Percentiles rank a stretch among this genome's conserved stretches.
Evolutionary conservation across 148 eudicot genomes (phyloP).

Genomic region (Spergularia bocconei): DNA sequence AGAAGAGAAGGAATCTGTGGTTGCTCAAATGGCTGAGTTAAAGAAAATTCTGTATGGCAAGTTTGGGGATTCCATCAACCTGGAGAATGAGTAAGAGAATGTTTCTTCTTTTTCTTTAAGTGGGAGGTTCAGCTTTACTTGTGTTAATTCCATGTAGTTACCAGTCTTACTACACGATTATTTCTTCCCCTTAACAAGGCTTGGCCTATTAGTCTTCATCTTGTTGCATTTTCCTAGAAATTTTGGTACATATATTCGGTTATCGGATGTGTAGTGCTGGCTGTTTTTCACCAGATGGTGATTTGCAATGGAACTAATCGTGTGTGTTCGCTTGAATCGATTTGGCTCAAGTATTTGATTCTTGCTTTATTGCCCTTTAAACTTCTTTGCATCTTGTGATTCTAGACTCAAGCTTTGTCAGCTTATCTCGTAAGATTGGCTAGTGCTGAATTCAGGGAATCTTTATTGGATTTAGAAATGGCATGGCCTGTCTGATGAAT

Average conservation of each 20-base stretch:
- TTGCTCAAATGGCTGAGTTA: constrained; percentile 77
- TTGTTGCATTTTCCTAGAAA: not conserved
- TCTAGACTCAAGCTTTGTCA: too few relatives aligned
- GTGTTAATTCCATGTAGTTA: not conserved
- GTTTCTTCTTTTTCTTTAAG: not conserved
- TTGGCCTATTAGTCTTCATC: not conserved
- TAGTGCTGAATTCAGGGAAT: too few relatives aligned
- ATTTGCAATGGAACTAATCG: too few relatives aligned
- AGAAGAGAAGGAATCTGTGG: constrained; percentile 70
- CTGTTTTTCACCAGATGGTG: too few relatives aligned
- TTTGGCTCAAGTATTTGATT: too few relatives aligned
- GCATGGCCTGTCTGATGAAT: too few relatives aligned
- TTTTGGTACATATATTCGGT: not conserved
- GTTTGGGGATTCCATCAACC: constrained; percentile 95
- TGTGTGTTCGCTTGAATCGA: too few relatives aligned
- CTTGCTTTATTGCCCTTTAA: too few relatives aligned
- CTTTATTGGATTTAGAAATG: too few relatives aligned
- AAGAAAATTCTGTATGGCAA: constrained; percentile 88
- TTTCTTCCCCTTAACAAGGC: not conserved
- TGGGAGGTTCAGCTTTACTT: not conserved
- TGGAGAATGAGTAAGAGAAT: constrained; percentile 70
- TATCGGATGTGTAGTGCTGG: too few relatives aligned
- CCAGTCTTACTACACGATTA: not conserved
- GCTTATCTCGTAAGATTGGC: too few relatives aligned
- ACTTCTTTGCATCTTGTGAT: too few relatives aligned